Evolutionary conservation across 2,329 filamentous ascomycete genomes (phyloP).

Genomic region (Colletotrichum salicis): DNA sequence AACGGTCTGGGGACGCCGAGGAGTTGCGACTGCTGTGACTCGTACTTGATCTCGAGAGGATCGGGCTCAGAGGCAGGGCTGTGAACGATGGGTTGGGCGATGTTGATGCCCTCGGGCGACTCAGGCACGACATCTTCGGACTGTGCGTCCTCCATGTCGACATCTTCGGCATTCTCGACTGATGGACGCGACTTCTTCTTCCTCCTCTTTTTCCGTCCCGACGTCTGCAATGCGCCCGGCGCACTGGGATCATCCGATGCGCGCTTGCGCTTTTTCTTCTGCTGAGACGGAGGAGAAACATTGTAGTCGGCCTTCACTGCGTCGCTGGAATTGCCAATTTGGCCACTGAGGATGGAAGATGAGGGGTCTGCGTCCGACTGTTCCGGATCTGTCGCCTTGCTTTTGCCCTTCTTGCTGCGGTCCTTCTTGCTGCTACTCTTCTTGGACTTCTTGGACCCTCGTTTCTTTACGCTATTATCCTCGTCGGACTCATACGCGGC

Average conservation of each 20-base stretch:
- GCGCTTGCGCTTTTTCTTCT: conserved; percentile 24
- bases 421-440: conserved; percentile 7
- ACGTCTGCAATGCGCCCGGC: neutral
- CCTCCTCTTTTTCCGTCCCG: neutral
- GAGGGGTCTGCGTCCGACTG: neutral
- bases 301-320: neutral
- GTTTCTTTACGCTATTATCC: neutral
- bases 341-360: conserved; percentile 2
- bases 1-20: conserved; percentile 17
- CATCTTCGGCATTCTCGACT: conserved; percentile 18
- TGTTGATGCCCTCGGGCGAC: neutral
- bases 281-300: neutral
- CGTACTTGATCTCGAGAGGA: conserved; percentile 8
- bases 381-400: neutral
- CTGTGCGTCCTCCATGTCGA: conserved; percentile 7
- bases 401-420: conserved; percentile 13
- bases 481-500: conserved; percentile 1
- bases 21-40: conserved; percentile 21
- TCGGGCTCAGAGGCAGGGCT: neutral
- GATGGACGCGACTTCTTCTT: conserved; percentile 19
- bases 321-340: conserved; percentile 6
- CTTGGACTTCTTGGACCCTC: conserved; percentile 18
- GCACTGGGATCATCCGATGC: neutral
- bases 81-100: neutral
- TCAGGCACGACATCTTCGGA: conserved; percentile 12